Conservation (phyloP, 257 asterid species). For the Penstemon davidsonii region DNA sequence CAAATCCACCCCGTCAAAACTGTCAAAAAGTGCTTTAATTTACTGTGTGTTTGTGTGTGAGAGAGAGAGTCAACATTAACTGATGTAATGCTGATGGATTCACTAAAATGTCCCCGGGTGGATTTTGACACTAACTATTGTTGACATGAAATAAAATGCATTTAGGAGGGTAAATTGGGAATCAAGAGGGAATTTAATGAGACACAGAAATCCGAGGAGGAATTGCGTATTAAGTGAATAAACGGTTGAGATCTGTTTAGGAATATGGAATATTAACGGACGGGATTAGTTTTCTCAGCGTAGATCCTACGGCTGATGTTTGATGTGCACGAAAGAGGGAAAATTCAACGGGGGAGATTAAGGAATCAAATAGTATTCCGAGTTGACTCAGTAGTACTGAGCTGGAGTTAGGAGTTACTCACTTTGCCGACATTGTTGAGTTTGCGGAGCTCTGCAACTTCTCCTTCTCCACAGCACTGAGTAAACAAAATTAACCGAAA, state of each 20-base stretch:
- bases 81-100: constrained; percentile 27
- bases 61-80: constrained; percentile 30
- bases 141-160: background rate
- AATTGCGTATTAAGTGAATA: constrained; percentile 32
- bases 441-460: constrained; percentile 56
- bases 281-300: constrained; percentile 26
- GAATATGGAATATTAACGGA: constrained; percentile 44
- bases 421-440: constrained; percentile 82
- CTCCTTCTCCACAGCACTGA: constrained; percentile 51
- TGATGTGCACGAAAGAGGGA: constrained; percentile 27
- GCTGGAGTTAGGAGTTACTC: constrained; percentile 31
- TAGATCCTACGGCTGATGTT: constrained; percentile 46
- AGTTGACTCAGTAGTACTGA: constrained; percentile 37
- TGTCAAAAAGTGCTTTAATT: constrained; percentile 40
- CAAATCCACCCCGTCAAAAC: constrained; percentile 38
- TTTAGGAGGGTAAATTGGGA: constrained; percentile 37
- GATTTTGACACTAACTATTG: too few relatives aligned
- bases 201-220: constrained; percentile 50
- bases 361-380: constrained; percentile 2
- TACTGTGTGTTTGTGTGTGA: constrained; percentile 1
- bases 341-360: constrained; percentile 38
- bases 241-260: constrained; percentile 52
- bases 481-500: background rate
- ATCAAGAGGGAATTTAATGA: constrained; percentile 31
- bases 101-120: constrained; percentile 33